Conservation (phyloP, 768 basidiomycete genomes). For the Termitomyces eurrhizus region DNA sequence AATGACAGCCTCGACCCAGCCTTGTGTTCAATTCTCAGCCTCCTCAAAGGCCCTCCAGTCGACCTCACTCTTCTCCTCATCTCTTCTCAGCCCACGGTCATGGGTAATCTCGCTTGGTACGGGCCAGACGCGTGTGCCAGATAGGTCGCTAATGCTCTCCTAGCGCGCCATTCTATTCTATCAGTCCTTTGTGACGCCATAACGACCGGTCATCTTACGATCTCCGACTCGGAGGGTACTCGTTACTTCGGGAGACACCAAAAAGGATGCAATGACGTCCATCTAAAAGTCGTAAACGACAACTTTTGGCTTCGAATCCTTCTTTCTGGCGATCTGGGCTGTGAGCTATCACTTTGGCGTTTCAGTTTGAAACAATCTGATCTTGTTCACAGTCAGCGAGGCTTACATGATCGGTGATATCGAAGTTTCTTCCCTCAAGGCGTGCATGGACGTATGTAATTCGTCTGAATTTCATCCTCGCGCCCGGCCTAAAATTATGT, state of each 20-base stretch:
- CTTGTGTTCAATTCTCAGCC: conserved; percentile 40
- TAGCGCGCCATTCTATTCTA: conserved; percentile 60
- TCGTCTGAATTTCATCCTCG: neutral
- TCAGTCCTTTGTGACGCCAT: conserved; percentile 57
- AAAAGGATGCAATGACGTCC: conserved; percentile 60
- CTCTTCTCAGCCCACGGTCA: conserved; percentile 42
- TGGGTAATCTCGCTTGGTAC: conserved; percentile 50
- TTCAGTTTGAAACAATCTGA: conserved; percentile 8
- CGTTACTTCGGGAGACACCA: conserved; percentile 54
- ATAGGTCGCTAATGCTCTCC: conserved; percentile 8
- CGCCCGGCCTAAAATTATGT: conserved; percentile 5
- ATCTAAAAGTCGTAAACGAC: conserved; percentile 51
- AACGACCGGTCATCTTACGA: conserved; percentile 53
- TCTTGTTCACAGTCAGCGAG: conserved; percentile 55
- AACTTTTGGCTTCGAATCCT: conserved; percentile 69
- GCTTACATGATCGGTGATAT: conserved; percentile 73
- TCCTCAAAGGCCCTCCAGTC: conserved; percentile 40
- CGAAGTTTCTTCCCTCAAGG: conserved; percentile 55
- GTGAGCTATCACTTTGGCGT: conserved; percentile 33
- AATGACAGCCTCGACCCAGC: conserved; percentile 36
- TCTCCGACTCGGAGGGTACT: conserved; percentile 57
- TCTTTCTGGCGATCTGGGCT: conserved; percentile 64
- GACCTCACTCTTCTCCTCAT: conserved; percentile 40
- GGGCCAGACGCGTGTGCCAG: conserved; percentile 9
- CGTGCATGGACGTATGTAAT: conserved; percentile 56